Base-by-base conservation (phyloP, 2,329 filamentous ascomycete species). In the Clarireedia monteithiana region DNA sequence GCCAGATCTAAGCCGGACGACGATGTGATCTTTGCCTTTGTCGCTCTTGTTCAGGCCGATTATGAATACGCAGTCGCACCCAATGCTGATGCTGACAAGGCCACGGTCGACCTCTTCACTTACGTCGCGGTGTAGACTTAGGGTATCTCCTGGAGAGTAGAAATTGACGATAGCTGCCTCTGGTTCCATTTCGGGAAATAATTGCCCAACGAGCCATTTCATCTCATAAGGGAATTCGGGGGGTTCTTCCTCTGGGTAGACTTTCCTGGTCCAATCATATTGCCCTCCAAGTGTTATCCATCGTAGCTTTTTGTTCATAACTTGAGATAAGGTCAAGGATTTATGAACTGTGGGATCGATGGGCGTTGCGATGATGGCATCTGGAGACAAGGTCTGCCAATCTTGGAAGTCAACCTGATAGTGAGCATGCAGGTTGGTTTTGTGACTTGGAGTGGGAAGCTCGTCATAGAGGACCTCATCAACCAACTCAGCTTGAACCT, bases 281-380 rank as follows among this genome's bases (percentile, higher is more conserved):
- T 97, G 94, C 0, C 91, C 92, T 50, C 94, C 94, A 2, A 99
- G 80, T 0, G 92, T 97, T 44, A 95, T 82, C 94, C 94, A 99
- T 63, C 92, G 89, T 24, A 97, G 79, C 59, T 89, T 91, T 60
- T 85, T 87, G 56, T 85, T 81, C 45, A 97, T 76, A 30, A 92
- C 82, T 66, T 85, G 84, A 49, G 80, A 75, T 53, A 88, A 75
- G 2, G 81, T 79, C 9, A 96, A 75, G 2, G 89, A 78, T 59
- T 30, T 42, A 72, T 96, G 91, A n/a, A 91, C 72, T 0, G 70
- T 61, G 0, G 87, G 76, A 64, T 95, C 84, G 54, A 88, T 87
- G 6, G 92, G 89, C 26, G 60, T 68, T 64, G 86, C 83, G 64
- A 82, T 81, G 0, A 79, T 77, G 12, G 30, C 38, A n/a, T 53